Evolutionary conservation across 2,329 filamentous ascomycete species (phyloP), one percentile per base, ranked within the genome.

Genomic region (Aspergillus phoenicis): DNA sequence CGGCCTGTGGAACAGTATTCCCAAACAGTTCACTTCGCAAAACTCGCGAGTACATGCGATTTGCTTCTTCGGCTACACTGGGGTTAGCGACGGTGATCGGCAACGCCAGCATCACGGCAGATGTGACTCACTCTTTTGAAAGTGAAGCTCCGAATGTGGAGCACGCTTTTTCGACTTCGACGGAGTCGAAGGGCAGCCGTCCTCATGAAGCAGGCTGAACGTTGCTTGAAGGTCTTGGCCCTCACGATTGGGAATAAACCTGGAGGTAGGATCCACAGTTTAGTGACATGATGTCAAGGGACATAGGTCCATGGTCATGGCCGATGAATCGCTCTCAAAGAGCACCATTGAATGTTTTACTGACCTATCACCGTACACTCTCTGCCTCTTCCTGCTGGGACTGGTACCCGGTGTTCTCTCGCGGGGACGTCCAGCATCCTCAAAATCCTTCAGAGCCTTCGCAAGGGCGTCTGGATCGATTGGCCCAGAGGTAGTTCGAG

Each of bases 21-120:
- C 97, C 94, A 75, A 99, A 99, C 62, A 99, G 86, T 77, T 99
- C 95, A 56, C 91, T 89, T 59, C 95, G 89, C 59, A 99, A 82
- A 6, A 99, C 82, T 20, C 88, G 90, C 28, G 93, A 96, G 76
- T 94, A 99, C 20, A 91, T 97, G 61, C 91, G 87, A 71, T 99
- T 97, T 52, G 95, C 95, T 83, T 98, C 93, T 79, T 97, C 93
- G 53, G 91, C 93, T 88, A 70, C 22, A 61, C 5, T 26, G 45
- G 17, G 58, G 33, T 66, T 49, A 70, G 68, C 59, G 53, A 64
- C n/a, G 43, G 26, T 28, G 20, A 45, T 49, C 45, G 26, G 39
- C 36, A 52, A 56, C 26, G 28, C 47, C 20, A 17, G 30, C 10
- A 22, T 57, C 17, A 30, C 52, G 73, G 7, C 5, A 47, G 52